Evolutionary conservation across 495 filamentous ascomycete genomes (phyloP).

Genomic region (Parachaetomium inaequale): DNA sequence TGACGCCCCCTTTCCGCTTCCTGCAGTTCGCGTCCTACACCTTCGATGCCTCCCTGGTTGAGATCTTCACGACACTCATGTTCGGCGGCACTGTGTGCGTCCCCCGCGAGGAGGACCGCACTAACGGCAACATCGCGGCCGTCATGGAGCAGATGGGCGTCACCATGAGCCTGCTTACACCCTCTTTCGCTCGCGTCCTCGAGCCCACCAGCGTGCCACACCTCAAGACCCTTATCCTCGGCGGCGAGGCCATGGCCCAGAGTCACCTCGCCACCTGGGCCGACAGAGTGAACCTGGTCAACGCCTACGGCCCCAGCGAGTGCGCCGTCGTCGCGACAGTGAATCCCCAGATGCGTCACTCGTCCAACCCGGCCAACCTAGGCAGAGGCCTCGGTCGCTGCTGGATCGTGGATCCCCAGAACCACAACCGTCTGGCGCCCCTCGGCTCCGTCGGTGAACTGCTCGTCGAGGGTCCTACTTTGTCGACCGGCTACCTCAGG

Average conservation of each 20-base stretch:
- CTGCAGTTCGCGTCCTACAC: constrained; percentile 61
- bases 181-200: constrained; percentile 24
- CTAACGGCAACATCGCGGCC: constrained; percentile 28
- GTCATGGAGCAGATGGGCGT: constrained; percentile 29
- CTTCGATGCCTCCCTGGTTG: constrained; percentile 54
- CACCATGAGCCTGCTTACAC: constrained; percentile 27
- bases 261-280: constrained; percentile 24
- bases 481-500: constrained; percentile 28
- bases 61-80: constrained; percentile 55
- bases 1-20: constrained; percentile 34
- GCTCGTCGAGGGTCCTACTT: constrained; percentile 41
- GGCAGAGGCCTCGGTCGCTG: constrained; percentile 23
- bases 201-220: constrained; percentile 19
- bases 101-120: constrained; percentile 29
- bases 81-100: constrained; percentile 36
- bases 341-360: constrained; percentile 16
- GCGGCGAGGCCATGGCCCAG: constrained; percentile 29
- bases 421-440: constrained; percentile 35
- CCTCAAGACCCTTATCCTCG: constrained; percentile 27
- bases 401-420: constrained; percentile 32
- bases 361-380: constrained; percentile 21
- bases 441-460: constrained; percentile 49
- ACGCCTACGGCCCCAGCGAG: constrained; percentile 56
- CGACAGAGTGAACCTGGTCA: constrained; percentile 41
- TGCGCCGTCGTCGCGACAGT: constrained; percentile 43